These are phyloP conservation scores for Solanum hybrid DNA, from an alignment of 305 asterid genomes.

Conservation along the genomic window DNA sequence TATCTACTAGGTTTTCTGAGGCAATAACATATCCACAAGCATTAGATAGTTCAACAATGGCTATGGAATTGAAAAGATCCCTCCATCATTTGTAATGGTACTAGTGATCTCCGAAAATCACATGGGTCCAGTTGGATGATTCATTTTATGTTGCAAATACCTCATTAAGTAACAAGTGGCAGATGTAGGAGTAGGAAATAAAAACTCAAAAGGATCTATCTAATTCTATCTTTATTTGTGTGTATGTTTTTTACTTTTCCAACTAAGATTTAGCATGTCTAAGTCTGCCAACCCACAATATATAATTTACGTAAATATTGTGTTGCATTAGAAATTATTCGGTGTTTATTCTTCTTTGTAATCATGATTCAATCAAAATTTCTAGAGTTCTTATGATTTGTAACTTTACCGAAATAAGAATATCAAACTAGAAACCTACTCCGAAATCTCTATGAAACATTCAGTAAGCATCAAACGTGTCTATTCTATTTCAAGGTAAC, in stretches of 20 bases:
- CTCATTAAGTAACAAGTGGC: not conserved
- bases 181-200: not conserved
- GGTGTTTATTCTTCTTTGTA: not conserved
- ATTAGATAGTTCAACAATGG: not conserved
- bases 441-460: not conserved
- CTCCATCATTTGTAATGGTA: not conserved
- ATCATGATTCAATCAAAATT: not conserved
- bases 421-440: not conserved
- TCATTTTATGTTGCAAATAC: not conserved
- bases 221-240: not conserved
- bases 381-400: not conserved
- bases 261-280: not conserved
- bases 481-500: not conserved
- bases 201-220: not conserved
- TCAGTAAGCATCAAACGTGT: not conserved
- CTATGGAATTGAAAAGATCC: not conserved
- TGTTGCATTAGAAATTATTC: not conserved
- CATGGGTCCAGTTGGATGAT: not conserved
- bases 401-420: not conserved
- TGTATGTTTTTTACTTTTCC: not conserved
- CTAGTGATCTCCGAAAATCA: not conserved
- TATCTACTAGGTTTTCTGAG: not conserved
- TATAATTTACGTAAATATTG: not conserved
- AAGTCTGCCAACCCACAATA: not conserved
- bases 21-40: not conserved